Base-by-base conservation (phyloP, 2,329 filamentous ascomycete genomes). In the Aspergillus pseudotamarii region DNA sequence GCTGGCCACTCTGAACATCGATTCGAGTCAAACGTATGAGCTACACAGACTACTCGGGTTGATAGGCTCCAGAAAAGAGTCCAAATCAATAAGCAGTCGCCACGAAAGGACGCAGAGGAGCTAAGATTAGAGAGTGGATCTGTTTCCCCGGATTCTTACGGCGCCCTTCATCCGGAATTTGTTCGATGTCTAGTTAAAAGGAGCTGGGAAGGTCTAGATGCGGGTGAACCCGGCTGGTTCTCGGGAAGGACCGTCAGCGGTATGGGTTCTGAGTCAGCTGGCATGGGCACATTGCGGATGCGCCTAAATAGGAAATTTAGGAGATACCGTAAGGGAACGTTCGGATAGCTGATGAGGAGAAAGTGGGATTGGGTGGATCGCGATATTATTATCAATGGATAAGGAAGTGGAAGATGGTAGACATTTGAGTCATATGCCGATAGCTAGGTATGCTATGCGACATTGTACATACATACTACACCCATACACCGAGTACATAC, bases 81-180 rank as follows among this genome's bases (percentile, higher is more conserved):
- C 46, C 32, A 30, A 30, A 50, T 50, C 14, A 30, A 5, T 50
- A 19, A 30, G 14, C 14, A 28, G 34, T 28, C 10, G 34, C 21
- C n/a, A 54, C 34, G 6, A 8, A 41, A 9, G 8, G 38, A 41
- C 14, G 8, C n/a, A 48, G 23, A 30, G 5, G 23, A 43, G 43
- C 41, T 34, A 50, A n/a, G n/a, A 14, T 43, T 6, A 9, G 43
- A 19, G 61, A 60, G 58, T 63, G 61, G 61, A 63, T 59, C 51
- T 28, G 34, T 21, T 57, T 59, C 61, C 61, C 61, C 61, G 61
- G 61, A 63, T 63, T 57, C 61, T 19, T 43, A 60, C 30, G 41
- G 61, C 32, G 60, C 14, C 16, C 19, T 51, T 48, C 34, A 59
- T 46, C 34, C 28, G 32, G 50, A 36, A 36, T 45, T 28, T 36